These are phyloP conservation scores for Alternaria sp. DNA, from an alignment of 2,329 filamentous ascomycete genomes.

Conservation along the genomic window DNA sequence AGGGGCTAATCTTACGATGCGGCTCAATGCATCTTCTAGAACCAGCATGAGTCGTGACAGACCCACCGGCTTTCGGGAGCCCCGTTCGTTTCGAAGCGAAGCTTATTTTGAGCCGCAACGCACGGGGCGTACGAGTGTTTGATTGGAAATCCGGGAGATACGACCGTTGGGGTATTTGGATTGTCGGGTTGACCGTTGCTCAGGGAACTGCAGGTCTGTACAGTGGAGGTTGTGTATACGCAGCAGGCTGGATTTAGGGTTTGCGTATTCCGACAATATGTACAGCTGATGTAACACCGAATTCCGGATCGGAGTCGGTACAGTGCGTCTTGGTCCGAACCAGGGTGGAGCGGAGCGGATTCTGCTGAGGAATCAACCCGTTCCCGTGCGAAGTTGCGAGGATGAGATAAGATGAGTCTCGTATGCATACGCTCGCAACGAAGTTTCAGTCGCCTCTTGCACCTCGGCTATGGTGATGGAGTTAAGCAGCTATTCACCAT, in stretches of 20 bases:
- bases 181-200: neutral
- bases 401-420: conserved; percentile 1
- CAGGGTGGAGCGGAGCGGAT: conserved; percentile 6
- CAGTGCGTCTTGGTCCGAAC: neutral
- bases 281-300: neutral
- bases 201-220: neutral
- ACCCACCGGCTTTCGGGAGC: conserved; percentile 29
- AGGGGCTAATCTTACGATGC: conserved; percentile 20
- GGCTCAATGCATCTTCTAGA: conserved; percentile 25
- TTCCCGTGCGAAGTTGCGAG: neutral
- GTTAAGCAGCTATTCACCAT: neutral
- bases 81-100: conserved; percentile 19
- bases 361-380: conserved; percentile 1
- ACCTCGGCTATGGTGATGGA: neutral
- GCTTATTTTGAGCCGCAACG: conserved; percentile 13
- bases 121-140: neutral
- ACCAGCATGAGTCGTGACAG: conserved; percentile 21
- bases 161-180: neutral
- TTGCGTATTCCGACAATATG: neutral
- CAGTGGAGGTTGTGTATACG: neutral
- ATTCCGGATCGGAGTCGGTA: conserved; percentile 6
- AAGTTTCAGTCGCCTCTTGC: neutral
- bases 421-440: neutral
- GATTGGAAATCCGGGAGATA: neutral
- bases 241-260: neutral